These are phyloP conservation scores for Quillaja saponaria DNA, from an alignment of 306 rosid genomes.

Conservation along the genomic window DNA sequence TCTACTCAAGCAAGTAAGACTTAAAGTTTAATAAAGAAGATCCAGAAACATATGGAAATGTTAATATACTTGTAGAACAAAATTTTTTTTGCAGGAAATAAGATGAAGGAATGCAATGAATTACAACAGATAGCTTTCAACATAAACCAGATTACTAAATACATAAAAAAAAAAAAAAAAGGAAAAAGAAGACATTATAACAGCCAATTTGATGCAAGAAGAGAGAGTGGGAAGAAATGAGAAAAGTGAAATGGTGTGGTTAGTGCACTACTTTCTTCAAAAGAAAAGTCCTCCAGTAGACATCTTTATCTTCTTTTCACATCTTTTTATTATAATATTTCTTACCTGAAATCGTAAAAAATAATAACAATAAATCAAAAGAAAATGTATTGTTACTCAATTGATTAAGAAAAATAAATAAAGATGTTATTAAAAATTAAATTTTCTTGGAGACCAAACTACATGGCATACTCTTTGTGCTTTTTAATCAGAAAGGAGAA, in stretches of 20 bases:
- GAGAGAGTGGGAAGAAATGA: background rate
- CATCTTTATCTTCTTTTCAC: background rate
- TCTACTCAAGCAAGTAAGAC: constrained; percentile 8
- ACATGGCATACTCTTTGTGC: no score
- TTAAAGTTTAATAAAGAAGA: constrained; percentile 9
- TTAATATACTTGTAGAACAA: constrained; percentile 1
- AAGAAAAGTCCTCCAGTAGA: no score
- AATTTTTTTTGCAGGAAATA: background rate
- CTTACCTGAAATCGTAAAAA: background rate
- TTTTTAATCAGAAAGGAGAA: background rate
- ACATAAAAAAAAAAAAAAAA: background rate
- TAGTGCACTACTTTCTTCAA: no score
- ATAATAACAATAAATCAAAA: no score
- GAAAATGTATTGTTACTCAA: background rate
- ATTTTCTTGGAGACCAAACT: background rate
- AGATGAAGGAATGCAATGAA: constrained; percentile 3
- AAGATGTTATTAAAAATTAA: no score
- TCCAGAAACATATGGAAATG: constrained; percentile 16
- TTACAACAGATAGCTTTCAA: constrained; percentile 8
- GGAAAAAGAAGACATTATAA: background rate
- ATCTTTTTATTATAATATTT: background rate
- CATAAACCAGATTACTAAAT: background rate
- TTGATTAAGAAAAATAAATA: background rate
- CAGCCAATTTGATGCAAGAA: background rate
- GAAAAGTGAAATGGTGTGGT: background rate